Evolutionary conservation across 495 filamentous ascomycete genomes (phyloP).

Genomic region (Rostrohypoxylon terebratum): DNA sequence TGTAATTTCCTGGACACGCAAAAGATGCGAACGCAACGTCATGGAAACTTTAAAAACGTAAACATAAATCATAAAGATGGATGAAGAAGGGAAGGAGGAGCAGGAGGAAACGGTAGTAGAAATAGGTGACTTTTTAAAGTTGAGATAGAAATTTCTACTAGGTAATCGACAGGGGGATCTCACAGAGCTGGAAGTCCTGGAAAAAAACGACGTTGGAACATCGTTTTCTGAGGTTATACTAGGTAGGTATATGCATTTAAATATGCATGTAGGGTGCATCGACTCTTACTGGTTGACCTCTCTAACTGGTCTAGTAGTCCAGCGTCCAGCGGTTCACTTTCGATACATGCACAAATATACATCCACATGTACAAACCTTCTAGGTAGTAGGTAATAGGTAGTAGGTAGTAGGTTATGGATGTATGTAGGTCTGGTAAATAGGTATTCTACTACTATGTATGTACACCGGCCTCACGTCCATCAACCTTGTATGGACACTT

Average conservation of each 20-base stretch:
- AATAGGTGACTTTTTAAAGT: constrained; percentile 30
- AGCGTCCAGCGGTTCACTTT: neutral
- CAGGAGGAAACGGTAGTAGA: constrained; percentile 12
- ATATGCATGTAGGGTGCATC: constrained; percentile 42
- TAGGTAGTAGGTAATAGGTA: no score
- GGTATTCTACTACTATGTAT: no score
- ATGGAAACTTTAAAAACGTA: neutral
- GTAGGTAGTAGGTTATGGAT: no score
- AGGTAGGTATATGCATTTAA: constrained; percentile 41
- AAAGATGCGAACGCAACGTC: constrained; percentile 11
- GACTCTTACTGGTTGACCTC: constrained; percentile 16
- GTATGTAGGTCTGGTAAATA: no score
- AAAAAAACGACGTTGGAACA: constrained; percentile 42
- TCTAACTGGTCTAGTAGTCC: constrained; percentile 2
- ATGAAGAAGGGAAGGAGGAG: constrained; percentile 3
- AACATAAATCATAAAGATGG: neutral
- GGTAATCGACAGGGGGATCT: constrained; percentile 28
- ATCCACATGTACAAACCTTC: neutral
- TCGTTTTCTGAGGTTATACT: constrained; percentile 39
- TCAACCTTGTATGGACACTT: no score
- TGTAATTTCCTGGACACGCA: neutral
- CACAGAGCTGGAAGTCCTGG: constrained; percentile 24
- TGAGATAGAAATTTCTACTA: constrained; percentile 24
- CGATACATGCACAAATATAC: no score
- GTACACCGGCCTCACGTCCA: neutral